A percentile compares a stretch with the other conserved stretches of the same genome.
These are phyloP conservation scores for Leptodermis oblonga DNA, from an alignment of 257 asterid species.

Conservation along the genomic window DNA sequence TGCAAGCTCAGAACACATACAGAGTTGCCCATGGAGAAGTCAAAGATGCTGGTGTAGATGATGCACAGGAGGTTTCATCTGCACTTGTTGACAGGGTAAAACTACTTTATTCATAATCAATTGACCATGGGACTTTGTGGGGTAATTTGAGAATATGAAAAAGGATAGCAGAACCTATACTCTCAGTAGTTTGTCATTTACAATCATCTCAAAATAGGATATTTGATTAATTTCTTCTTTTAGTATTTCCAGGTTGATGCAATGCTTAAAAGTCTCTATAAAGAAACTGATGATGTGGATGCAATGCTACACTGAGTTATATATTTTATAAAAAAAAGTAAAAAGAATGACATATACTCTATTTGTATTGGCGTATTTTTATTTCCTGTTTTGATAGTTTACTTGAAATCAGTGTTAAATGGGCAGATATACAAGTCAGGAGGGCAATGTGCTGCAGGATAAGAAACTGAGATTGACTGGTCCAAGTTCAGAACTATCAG, in stretches of 20 bases:
- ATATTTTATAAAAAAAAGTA: too few species aligned
- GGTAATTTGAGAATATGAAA: background rate
- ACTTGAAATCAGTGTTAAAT: too few species aligned
- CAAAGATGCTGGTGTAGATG: conserved; percentile 41
- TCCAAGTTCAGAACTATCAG: too few species aligned
- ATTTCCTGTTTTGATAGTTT: too few species aligned
- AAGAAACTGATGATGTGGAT: conserved; percentile 95
- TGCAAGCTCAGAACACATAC: conserved; percentile 70
- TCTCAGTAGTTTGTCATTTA: background rate
- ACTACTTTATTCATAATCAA: background rate
- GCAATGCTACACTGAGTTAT: too few species aligned
- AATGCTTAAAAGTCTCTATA: conserved; percentile 94
- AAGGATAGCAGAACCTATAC: background rate
- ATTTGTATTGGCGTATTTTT: too few species aligned
- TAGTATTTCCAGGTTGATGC: conserved; percentile 67
- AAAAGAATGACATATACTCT: too few species aligned
- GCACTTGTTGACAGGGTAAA: conserved; percentile 41
- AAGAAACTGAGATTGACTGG: too few species aligned
- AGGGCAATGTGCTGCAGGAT: too few species aligned
- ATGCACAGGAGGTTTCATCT: conserved; percentile 58
- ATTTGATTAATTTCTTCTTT: background rate
- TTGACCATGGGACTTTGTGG: background rate
- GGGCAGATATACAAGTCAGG: too few species aligned
- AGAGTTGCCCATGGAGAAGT: conserved; percentile 77
- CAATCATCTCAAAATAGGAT: background rate